Conservation (phyloP, 176 grass and related monocot species). For the Aegilops speltoides region DNA sequence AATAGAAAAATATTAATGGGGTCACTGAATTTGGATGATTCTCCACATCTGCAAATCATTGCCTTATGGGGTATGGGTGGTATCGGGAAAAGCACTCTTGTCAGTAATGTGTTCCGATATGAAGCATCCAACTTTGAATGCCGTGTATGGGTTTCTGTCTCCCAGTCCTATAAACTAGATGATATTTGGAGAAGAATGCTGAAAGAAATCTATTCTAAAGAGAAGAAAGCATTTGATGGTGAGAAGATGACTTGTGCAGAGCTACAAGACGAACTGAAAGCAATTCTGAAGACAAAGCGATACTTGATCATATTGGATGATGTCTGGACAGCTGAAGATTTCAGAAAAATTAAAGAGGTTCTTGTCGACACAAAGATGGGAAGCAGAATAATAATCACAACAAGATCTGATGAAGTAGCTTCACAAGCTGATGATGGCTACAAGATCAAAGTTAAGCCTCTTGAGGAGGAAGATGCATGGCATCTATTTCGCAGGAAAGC, state of each 20-base stretch:
- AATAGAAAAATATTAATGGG: constrained; percentile 15
- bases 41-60: not conserved
- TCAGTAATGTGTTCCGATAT: constrained; percentile 4
- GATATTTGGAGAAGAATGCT: constrained; percentile 26
- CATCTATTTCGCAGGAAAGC: constrained; percentile 43
- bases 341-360: not conserved
- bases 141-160: constrained; percentile 29
- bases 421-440: constrained; percentile 15
- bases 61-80: constrained; percentile 54
- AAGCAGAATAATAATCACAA: constrained; percentile 49
- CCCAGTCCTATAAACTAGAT: not conserved
- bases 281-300: not conserved
- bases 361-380: not conserved
- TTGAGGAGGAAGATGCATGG: constrained; percentile 24
- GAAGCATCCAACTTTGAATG: not conserved
- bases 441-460: constrained; percentile 24
- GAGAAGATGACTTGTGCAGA: not conserved
- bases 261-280: not conserved
- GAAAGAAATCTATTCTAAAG: not conserved
- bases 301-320: constrained; percentile 30
- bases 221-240: not conserved
- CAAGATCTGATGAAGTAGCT: constrained; percentile 30
- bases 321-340: not conserved
- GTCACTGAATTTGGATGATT: not conserved
- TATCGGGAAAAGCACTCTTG: constrained; percentile 48